Conservation (phyloP, 805 yeast species). For the Saccharomycopsis sp. region DNA sequence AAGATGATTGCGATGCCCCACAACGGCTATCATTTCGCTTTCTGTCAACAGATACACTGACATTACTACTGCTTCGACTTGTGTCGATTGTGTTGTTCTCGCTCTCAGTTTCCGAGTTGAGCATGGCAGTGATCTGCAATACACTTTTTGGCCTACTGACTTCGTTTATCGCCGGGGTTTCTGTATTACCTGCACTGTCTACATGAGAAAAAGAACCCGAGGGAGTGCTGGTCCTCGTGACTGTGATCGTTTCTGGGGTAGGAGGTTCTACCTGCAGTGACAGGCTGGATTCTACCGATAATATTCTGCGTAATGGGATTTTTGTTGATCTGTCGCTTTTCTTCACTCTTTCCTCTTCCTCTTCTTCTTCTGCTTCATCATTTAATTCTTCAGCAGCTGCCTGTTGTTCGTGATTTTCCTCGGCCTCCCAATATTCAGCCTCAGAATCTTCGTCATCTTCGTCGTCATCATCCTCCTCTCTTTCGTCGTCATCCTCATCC, state of each 20-base stretch:
- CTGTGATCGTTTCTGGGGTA: background rate
- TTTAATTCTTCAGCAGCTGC: background rate
- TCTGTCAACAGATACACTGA: too few relatives aligned
- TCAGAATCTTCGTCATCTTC: constrained; percentile 19
- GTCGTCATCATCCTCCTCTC: constrained; percentile 19
- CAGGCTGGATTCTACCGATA: background rate
- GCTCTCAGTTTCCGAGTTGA: background rate
- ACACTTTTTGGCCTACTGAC: background rate
- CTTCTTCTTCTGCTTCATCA: constrained; percentile 8
- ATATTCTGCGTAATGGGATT: constrained; percentile 2
- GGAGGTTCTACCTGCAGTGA: background rate
- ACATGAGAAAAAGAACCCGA: too few relatives aligned
- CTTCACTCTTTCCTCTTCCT: constrained; percentile 11
- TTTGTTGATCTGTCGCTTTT: background rate
- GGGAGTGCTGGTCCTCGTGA: background rate
- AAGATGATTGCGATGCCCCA: too few relatives aligned
- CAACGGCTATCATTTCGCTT: background rate
- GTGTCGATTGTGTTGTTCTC: background rate
- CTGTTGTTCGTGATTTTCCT: background rate
- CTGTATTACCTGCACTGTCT: too few relatives aligned
- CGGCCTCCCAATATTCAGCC: constrained; percentile 2
- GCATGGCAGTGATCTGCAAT: background rate
- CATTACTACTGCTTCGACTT: background rate
- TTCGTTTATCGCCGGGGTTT: background rate
- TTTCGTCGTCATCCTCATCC: constrained; percentile 20